Conservation (phyloP, 208 protist species). For the Leishmania mexicana region DNA sequence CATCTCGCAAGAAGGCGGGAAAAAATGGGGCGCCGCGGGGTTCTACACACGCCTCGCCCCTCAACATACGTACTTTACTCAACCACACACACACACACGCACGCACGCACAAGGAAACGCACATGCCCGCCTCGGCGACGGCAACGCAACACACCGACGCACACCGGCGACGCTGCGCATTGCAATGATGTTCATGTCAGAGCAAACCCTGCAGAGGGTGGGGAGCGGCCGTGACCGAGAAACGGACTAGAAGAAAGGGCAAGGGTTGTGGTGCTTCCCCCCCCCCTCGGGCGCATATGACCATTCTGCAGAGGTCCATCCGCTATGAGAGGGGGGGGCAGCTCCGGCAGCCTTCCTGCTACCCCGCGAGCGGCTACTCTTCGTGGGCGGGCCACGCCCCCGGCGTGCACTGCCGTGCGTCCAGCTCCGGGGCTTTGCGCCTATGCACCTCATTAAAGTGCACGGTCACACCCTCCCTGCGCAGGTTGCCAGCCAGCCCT, state of each 20-base stretch:
- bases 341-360: neutral
- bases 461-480: conserved; percentile 9
- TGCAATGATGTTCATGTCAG: neutral
- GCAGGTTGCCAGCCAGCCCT: conserved; percentile 3
- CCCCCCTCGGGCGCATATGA: neutral
- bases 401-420: conserved; percentile 8
- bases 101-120: neutral
- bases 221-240: neutral
- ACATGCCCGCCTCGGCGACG: neutral
- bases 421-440: conserved; percentile 6
- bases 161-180: neutral
- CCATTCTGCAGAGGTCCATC: neutral
- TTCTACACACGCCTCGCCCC: neutral
- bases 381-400: conserved; percentile 11
- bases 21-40: neutral
- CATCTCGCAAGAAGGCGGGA: neutral
- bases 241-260: neutral
- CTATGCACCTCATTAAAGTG: conserved; percentile 11
- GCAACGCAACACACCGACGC: neutral
- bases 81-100: neutral
- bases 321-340: neutral
- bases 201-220: neutral
- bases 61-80: neutral
- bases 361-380: neutral
- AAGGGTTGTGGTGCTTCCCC: neutral